phyloP scores from a whole-genome alignment of 352 stramenopile species.

The Globisporangium radiosum region DNA sequence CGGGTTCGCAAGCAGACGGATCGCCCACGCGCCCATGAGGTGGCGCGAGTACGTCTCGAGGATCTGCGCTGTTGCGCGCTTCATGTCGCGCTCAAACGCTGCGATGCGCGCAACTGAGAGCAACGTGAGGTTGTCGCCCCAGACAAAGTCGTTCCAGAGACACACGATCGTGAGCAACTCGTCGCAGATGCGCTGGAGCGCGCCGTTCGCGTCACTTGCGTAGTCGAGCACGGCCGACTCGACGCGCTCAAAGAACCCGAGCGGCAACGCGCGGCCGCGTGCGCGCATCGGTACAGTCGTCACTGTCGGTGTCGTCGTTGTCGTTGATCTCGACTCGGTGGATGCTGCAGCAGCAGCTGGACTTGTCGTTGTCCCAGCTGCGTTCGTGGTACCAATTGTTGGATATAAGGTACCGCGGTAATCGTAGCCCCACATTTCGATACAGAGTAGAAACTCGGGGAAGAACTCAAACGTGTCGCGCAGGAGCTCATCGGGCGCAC shows the following conservation, averaged over 20 bases:
- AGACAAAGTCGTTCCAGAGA: constrained; percentile 77
- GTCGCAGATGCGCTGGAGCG: constrained; percentile 63
- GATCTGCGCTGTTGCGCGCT: constrained; percentile 53
- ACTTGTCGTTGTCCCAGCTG: background rate
- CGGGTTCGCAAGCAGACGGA: constrained; percentile 33
- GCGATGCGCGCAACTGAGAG: constrained; percentile 42
- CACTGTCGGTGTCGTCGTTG: constrained; percentile 5
- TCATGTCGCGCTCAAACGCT: constrained; percentile 56
- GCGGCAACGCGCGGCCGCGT: constrained; percentile 21
- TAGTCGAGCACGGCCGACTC: constrained; percentile 53
- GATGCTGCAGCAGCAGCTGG: constrained; percentile 14
- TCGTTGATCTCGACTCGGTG: background rate
- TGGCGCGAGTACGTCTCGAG: constrained; percentile 50
- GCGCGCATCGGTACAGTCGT: background rate
- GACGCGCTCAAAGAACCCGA: constrained; percentile 35
- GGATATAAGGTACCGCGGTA: constrained; percentile 28
- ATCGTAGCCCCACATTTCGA: constrained; percentile 75
- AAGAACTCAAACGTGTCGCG: constrained; percentile 76
- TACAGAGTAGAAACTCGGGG: constrained; percentile 58
- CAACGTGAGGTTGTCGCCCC: constrained; percentile 44
- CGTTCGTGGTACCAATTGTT: background rate
- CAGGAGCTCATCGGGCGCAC: constrained; percentile 40
- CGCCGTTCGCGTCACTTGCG: constrained; percentile 46
- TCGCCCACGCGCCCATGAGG: constrained; percentile 50
- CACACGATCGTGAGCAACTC: constrained; percentile 68